Conservation (phyloP, 495 filamentous ascomycete genomes). For the Penicillium maclennaniae region DNA sequence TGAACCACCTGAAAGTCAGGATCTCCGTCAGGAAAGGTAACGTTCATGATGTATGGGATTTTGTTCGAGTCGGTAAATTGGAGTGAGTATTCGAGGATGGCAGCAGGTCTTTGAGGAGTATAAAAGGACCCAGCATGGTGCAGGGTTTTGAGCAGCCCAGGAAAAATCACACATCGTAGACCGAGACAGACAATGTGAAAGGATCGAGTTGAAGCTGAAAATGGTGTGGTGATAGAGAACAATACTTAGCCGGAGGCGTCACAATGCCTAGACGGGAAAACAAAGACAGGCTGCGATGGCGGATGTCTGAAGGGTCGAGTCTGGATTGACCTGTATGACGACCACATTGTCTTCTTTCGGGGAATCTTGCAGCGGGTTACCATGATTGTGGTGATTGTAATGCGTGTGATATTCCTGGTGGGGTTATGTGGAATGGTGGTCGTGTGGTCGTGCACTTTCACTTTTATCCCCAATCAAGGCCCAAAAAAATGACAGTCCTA, state of each 20-base stretch:
- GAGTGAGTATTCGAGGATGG: not conserved
- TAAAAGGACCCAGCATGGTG: slow-evolving; percentile 1
- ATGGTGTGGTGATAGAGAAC: slow-evolving; percentile 14
- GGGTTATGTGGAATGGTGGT: no score
- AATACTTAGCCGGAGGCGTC: slow-evolving; percentile 21
- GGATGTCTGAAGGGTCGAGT: not conserved
- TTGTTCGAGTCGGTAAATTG: not conserved
- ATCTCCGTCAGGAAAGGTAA: slow-evolving; percentile 22
- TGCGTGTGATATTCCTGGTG: not conserved
- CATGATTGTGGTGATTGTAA: not conserved
- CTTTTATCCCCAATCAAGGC: no score
- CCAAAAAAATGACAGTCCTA: no score
- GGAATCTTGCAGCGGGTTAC: no score
- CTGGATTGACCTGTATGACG: not conserved
- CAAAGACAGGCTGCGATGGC: slow-evolving; percentile 1
- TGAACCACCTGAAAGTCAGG: slow-evolving; percentile 57
- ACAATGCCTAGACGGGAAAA: slow-evolving; percentile 24
- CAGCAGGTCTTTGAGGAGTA: not conserved
- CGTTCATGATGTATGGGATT: not conserved
- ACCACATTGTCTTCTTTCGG: not conserved
- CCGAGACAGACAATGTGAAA: slow-evolving; percentile 27
- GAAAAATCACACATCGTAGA: slow-evolving; percentile 33
- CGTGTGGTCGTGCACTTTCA: no score
- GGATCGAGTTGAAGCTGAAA: slow-evolving; percentile 1
- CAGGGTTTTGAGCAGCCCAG: slow-evolving; percentile 1